These are phyloP conservation scores for Lepidopterella palustris DNA, from an alignment of 495 filamentous ascomycete genomes.

Conservation along the genomic window DNA sequence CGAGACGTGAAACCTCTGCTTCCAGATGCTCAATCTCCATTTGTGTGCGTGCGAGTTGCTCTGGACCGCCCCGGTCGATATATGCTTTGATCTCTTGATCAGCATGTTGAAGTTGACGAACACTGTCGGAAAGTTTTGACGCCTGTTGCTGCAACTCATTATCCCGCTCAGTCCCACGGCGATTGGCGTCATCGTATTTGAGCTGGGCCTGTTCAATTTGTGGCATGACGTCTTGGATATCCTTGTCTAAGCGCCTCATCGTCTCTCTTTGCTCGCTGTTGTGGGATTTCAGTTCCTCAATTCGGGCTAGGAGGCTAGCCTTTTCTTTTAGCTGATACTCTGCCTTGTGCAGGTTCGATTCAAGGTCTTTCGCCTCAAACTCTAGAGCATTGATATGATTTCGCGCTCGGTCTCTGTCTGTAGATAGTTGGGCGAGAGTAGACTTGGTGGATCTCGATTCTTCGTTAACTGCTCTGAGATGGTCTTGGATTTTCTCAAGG, in stretches of 20 bases:
- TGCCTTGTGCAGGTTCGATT: constrained; percentile 60
- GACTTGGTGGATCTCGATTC: constrained; percentile 56
- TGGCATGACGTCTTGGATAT: constrained; percentile 64
- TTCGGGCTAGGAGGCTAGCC: constrained; percentile 54
- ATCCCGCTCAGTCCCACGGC: constrained; percentile 65
- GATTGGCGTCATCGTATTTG: constrained; percentile 65
- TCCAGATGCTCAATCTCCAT: constrained; percentile 62
- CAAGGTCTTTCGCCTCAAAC: constrained; percentile 61
- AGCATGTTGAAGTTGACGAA: constrained; percentile 67
- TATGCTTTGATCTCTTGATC: constrained; percentile 77
- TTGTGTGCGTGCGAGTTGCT: constrained; percentile 61
- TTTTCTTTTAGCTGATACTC: constrained; percentile 74
- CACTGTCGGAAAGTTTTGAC: constrained; percentile 60
- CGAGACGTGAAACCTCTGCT: constrained; percentile 55
- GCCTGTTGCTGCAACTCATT: constrained; percentile 66
- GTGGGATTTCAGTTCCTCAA: constrained; percentile 64
- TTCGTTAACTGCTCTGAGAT: constrained; percentile 62
- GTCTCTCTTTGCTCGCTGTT: constrained; percentile 60
- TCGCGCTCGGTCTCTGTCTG: constrained; percentile 65
- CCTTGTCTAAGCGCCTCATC: constrained; percentile 58
- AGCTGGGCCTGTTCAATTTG: constrained; percentile 66
- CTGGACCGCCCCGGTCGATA: constrained; percentile 64
- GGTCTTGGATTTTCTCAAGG: constrained; percentile 75
- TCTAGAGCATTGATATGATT: constrained; percentile 63
- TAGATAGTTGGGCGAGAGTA: constrained; percentile 53